Evolutionary conservation across 2,329 filamentous ascomycete genomes (phyloP).

Genomic region (Pestalotiopsis sp.): DNA sequence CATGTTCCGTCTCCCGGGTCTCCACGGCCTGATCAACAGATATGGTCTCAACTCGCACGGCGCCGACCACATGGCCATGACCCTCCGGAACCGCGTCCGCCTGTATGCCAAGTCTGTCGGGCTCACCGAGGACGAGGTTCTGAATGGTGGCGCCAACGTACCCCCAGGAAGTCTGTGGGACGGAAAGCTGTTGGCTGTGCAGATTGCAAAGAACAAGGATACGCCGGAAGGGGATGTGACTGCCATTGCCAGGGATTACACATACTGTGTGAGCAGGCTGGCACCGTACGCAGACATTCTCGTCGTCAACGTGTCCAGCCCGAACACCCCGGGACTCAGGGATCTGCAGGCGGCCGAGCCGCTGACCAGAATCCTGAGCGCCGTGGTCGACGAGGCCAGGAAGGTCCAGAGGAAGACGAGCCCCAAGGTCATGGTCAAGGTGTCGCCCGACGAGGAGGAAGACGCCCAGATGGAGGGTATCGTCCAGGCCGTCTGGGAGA

Average conservation of each 20-base stretch:
- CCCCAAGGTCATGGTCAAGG: slow-evolving; percentile 94
- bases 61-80: slow-evolving; percentile 80
- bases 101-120: slow-evolving; percentile 73
- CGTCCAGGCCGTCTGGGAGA: slow-evolving; percentile 77
- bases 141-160: slow-evolving; percentile 75
- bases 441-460: slow-evolving; percentile 91
- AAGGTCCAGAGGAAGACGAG: slow-evolving; percentile 68
- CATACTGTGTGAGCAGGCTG: slow-evolving; percentile 82
- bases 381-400: slow-evolving; percentile 78
- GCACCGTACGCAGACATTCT: slow-evolving; percentile 90
- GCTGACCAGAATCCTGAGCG: slow-evolving; percentile 74
- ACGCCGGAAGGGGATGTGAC: slow-evolving; percentile 84
- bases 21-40: slow-evolving; percentile 89
- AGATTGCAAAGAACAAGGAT: slow-evolving; percentile 95
- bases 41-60: slow-evolving; percentile 94
- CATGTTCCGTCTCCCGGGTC: slow-evolving; percentile 80
- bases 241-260: slow-evolving; percentile 78
- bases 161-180: slow-evolving; percentile 77
- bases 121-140: slow-evolving; percentile 69
- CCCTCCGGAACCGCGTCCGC: slow-evolving; percentile 74
- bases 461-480: slow-evolving; percentile 85
- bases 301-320: slow-evolving; percentile 97
- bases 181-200: slow-evolving; percentile 81
- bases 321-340: slow-evolving; percentile 90
- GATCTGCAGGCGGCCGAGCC: slow-evolving; percentile 84